Conservation (phyloP, 805 yeast species). For the Saccharomycopsis fibuligera region DNA sequence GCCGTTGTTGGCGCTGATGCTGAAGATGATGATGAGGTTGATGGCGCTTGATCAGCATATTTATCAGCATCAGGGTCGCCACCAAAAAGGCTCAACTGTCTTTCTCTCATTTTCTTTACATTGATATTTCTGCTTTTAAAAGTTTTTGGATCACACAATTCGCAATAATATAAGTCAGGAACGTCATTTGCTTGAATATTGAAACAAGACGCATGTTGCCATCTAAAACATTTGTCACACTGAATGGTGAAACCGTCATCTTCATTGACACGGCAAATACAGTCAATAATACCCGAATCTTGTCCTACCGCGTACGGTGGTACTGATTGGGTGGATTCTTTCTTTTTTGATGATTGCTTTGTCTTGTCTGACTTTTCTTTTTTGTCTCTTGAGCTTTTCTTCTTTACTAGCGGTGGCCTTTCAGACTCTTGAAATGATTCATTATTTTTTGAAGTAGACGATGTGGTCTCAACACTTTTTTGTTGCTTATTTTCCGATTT, state of each 20-base stretch:
- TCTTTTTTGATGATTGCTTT: slow-evolving; percentile 9
- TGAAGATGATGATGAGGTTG: too few species aligned
- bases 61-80: slow-evolving; percentile 23
- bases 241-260: slow-evolving; percentile 94
- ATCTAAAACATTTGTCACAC: slow-evolving; percentile 84
- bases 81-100: slow-evolving; percentile 23
- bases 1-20: too few species aligned
- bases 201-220: slow-evolving; percentile 96
- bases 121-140: slow-evolving; percentile 36
- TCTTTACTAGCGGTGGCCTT: neutral
- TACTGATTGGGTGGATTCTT: slow-evolving; percentile 24
- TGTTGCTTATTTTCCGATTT: neutral
- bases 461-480: slow-evolving; percentile 4
- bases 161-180: slow-evolving; percentile 79
- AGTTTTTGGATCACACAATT: slow-evolving; percentile 57
- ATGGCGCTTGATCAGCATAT: slow-evolving; percentile 28
- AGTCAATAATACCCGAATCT: slow-evolving; percentile 81
- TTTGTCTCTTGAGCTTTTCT: slow-evolving; percentile 11
- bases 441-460: neutral
- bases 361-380: neutral
- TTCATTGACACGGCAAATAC: slow-evolving; percentile 80
- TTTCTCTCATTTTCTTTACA: slow-evolving; percentile 30
- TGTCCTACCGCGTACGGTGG: slow-evolving; percentile 61
- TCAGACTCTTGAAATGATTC: neutral
- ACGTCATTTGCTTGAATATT: slow-evolving; percentile 65